These are phyloP conservation scores for Aspergillus pseudotamarii DNA, from an alignment of 2,329 filamentous ascomycete genomes.

Conservation along the genomic window DNA sequence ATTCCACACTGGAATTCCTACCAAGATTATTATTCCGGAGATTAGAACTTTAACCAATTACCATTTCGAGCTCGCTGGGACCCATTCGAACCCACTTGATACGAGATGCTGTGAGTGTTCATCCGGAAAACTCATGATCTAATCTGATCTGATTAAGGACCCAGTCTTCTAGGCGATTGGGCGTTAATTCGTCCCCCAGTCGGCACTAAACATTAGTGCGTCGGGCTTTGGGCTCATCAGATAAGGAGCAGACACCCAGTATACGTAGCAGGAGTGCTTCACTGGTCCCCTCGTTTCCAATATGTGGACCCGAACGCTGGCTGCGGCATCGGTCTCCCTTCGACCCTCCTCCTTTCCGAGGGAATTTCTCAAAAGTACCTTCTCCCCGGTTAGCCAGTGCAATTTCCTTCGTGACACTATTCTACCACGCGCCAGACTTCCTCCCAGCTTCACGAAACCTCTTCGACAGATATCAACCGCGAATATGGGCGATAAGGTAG, in stretches of 20 bases:
- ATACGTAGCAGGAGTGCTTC: not conserved
- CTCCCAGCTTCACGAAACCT: not conserved
- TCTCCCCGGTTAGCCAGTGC: not conserved
- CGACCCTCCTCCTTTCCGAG: not conserved
- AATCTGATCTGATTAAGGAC: not conserved
- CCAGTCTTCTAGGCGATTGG: not conserved
- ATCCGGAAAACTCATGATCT: not conserved
- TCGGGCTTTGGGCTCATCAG: not conserved
- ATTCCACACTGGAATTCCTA: too few species aligned
- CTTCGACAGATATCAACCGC: not conserved
- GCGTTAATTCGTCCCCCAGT: not conserved
- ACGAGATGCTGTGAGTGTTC: not conserved
- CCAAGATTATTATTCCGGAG: not conserved
- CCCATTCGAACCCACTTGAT: not conserved
- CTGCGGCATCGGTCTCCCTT: not conserved
- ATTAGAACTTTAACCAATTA: not conserved
- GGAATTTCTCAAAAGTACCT: not conserved
- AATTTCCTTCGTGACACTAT: not conserved
- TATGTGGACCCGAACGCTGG: not conserved
- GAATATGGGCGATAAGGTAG: not conserved
- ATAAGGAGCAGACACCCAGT: not conserved
- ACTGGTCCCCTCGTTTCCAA: not conserved
- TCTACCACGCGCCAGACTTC: not conserved
- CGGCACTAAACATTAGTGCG: not conserved
- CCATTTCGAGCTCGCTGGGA: not conserved